phyloP scores from a whole-genome alignment of 768 basidiomycete species.

The Leccinum ochraceum region DNA sequence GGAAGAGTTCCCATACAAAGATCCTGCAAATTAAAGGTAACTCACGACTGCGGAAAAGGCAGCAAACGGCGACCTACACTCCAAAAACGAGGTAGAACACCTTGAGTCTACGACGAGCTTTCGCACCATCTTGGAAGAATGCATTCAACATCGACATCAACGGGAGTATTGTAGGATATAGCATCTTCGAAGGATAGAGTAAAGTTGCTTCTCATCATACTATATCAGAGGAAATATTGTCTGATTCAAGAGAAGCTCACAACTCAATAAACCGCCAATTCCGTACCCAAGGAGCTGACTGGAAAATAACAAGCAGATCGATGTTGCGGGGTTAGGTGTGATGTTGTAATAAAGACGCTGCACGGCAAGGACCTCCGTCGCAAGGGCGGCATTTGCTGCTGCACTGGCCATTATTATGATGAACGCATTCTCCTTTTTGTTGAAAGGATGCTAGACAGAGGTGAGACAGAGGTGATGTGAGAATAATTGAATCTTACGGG shows the following conservation, averaged over 20 bases:
- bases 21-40: conserved; percentile 30
- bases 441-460: conserved; percentile 50
- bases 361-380: conserved; percentile 54
- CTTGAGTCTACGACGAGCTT: conserved; percentile 42
- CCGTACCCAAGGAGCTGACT: conserved; percentile 49
- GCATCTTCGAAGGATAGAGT: conserved; percentile 48
- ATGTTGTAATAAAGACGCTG: conserved; percentile 56
- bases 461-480: neutral
- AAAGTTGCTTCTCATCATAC: conserved; percentile 18
- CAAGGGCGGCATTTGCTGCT: conserved; percentile 53
- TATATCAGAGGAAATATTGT: conserved; percentile 2
- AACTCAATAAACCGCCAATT: conserved; percentile 53
- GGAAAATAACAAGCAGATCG: conserved; percentile 44
- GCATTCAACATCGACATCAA: conserved; percentile 30
- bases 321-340: conserved; percentile 44
- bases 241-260: conserved; percentile 28
- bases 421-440: conserved; percentile 61
- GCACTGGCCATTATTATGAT: conserved; percentile 59
- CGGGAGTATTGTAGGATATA: conserved; percentile 38
- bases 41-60: neutral
- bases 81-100: conserved; percentile 27
- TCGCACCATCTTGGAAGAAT: conserved; percentile 43
- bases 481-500: conserved; percentile 32
- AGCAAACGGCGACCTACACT: conserved; percentile 34
- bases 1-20: conserved; percentile 30